A percentile compares a stretch with the other conserved stretches of the same genome.
phyloP scores from a whole-genome alignment of 441 rosid species.

The Eruca vesicaria region DNA sequence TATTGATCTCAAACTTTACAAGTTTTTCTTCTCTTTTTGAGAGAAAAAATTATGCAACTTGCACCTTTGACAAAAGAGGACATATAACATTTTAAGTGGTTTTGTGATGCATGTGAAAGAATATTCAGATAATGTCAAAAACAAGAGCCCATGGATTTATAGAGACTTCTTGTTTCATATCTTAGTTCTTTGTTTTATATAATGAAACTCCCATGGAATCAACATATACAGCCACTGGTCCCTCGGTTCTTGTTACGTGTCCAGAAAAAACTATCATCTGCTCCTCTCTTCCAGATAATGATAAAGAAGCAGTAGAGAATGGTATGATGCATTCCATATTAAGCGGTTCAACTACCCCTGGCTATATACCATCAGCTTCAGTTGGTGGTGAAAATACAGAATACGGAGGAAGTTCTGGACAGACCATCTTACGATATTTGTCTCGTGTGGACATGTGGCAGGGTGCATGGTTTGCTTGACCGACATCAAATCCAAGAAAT shows the following conservation, averaged over 20 bases:
- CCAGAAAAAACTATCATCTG: too few relatives aligned
- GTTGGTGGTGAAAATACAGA: conserved; percentile 41
- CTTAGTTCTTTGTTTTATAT: neutral
- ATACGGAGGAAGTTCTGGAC: conserved; percentile 44
- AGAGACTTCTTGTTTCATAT: neutral
- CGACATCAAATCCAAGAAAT: conserved; percentile 45
- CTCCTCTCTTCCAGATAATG: too few relatives aligned
- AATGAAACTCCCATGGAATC: conserved; percentile 36
- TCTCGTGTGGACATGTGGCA: conserved; percentile 93
- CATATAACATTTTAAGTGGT: conserved; percentile 68
- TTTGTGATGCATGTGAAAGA: conserved; percentile 93
- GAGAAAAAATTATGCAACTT: conserved; percentile 70
- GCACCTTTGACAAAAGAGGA: conserved; percentile 69
- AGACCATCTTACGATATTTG: conserved; percentile 69
- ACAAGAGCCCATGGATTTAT: neutral
- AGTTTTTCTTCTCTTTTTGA: too few relatives aligned
- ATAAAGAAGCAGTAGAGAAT: too few relatives aligned
- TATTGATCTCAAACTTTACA: too few relatives aligned
- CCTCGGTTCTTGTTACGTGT: too few relatives aligned
- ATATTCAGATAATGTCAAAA: conserved; percentile 57
- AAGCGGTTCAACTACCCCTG: conserved; percentile 45
- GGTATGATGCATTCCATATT: conserved; percentile 72
- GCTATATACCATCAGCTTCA: conserved; percentile 28
- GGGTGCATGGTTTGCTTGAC: conserved; percentile 67
- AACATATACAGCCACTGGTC: conserved; percentile 80